Base-by-base conservation (phyloP, 345 rosid genomes). In the Salix dunnii region DNA sequence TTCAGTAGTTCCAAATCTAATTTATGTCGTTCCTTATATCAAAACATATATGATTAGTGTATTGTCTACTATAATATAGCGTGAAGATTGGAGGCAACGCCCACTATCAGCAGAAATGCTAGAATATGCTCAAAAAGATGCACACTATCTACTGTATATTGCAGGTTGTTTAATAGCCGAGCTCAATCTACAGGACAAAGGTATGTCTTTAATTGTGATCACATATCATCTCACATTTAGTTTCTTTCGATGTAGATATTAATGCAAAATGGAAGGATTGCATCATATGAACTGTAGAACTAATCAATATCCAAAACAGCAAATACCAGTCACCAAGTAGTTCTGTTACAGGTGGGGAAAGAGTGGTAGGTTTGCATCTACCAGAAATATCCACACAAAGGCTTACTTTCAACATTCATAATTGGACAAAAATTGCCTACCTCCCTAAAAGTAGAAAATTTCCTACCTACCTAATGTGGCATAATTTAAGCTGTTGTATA, bases 11-110 rank as follows among this genome's bases (percentile, higher is more conserved):
- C 33, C 23, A 48, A 16, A 12, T 61, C 62, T 42, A 30, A 13
- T 74, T 60, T 67, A 33, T 70, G 61, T 62, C 35, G 35, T 65
- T 62, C 40, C 68, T 63, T 42, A 51, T 13, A 38, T 30, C 11
- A 55, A 40, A 43, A 27, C 4, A 31, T 43, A 25, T 5, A n/a
- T 80, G 63, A 68, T 64, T 70, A 38, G 64, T 48, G 43, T 70
- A 40, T 55, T 70, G 67, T 83, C 53, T 62, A 7, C 72, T 78
- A 53, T 63, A 68, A 66, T 81, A 77, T 80, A 96, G 97, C 99
- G 92, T 82, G 97, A 93, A 87, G 99, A 96, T 80, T 93, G 99
- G 98, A 96, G 99, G 87, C 98, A 90, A 61, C 92, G 98, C n/a
- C 99, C 96, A 1, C 73, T 91, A 28, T 86, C 97, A 7, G 78